Evolutionary conservation across 1,284 basidiomycete genomes (phyloP).

Genomic region (Singerocomus inundabilis): DNA sequence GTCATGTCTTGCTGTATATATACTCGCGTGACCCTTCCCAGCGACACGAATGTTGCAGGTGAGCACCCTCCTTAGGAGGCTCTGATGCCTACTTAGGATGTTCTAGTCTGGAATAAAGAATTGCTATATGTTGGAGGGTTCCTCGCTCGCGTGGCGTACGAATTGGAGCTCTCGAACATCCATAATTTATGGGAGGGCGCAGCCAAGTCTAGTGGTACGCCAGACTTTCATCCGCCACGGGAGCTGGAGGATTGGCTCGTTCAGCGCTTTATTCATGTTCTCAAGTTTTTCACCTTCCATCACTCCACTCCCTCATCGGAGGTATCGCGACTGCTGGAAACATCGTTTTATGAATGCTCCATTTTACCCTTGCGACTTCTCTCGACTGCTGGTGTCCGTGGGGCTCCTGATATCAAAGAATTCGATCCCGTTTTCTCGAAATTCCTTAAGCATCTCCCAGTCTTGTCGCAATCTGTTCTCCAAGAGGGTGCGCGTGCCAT

Average conservation of each 20-base stretch:
- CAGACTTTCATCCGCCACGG: constrained; percentile 31
- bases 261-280: constrained; percentile 72
- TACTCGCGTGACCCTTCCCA: background rate
- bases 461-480: constrained; percentile 70
- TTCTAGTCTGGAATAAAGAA: constrained; percentile 83
- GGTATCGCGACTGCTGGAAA: constrained; percentile 79
- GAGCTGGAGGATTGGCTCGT: constrained; percentile 53
- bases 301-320: constrained; percentile 84
- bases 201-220: constrained; percentile 27
- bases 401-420: constrained; percentile 71
- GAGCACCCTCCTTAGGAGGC: constrained; percentile 19
- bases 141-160: constrained; percentile 82
- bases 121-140: constrained; percentile 83
- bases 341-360: constrained; percentile 78
- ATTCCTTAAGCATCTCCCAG: constrained; percentile 82
- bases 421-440: constrained; percentile 73
- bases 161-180: constrained; percentile 74
- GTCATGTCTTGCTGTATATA: background rate
- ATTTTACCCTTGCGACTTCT: constrained; percentile 66
- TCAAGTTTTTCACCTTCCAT: constrained; percentile 89
- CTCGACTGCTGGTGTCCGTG: constrained; percentile 76
- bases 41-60: constrained; percentile 74
- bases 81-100: background rate
- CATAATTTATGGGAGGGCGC: constrained; percentile 55
- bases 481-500: constrained; percentile 67